Evolutionary conservation across 306 rosid species (phyloP), one percentile per base, ranked within the genome.

Genomic region (Gillenia trifoliata): DNA sequence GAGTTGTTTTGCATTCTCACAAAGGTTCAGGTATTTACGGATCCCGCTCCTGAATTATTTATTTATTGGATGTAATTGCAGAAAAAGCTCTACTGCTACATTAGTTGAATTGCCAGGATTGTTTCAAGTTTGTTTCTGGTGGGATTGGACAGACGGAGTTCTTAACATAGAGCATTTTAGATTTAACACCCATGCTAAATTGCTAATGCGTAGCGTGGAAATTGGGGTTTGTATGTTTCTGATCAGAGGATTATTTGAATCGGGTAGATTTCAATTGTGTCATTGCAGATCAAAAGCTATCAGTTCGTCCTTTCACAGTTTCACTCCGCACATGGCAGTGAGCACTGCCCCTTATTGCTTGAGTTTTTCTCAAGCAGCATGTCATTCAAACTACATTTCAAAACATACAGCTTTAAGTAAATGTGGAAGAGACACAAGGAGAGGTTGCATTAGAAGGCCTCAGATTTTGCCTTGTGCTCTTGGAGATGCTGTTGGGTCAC

Each of bases 311-410:
- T n/a, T n/a, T n/a, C n/a, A n/a, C n/a, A n/a, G n/a, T 55, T 57
- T 78, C 64, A 72, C 72, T 63, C 47, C 8, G 73, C 74, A 90
- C 70, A 90, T 88, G 91, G 80, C 83, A 79, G 71, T 77, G 83
- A 66, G 77, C 66, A 30, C 83, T 33, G 81, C 60, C 62, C 77
- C 88, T 81, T 71, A 81, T 57, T 83, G 89, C 76, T 60, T 75
- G 72, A 75, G 81, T 60, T 71, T 82, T 11, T 73, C 77, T 54
- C 86, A 80, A 40, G 80, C 68, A 38, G 76, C 83, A 13, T 73
- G 68, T 50, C 68, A 47, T 66, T 77, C 79, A 79, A 77, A 69
- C 55, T 52, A 52, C 80, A 72, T 79, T 78, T 72, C 81, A 16
- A 83, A 83, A 30, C 85, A 78, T 75, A 64, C 81, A 16, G 19